Percentiles rank a stretch among this genome's conserved stretches.
phyloP scores from a whole-genome alignment of 2,329 filamentous ascomycete species.

The Colletotrichum tabaci region DNA sequence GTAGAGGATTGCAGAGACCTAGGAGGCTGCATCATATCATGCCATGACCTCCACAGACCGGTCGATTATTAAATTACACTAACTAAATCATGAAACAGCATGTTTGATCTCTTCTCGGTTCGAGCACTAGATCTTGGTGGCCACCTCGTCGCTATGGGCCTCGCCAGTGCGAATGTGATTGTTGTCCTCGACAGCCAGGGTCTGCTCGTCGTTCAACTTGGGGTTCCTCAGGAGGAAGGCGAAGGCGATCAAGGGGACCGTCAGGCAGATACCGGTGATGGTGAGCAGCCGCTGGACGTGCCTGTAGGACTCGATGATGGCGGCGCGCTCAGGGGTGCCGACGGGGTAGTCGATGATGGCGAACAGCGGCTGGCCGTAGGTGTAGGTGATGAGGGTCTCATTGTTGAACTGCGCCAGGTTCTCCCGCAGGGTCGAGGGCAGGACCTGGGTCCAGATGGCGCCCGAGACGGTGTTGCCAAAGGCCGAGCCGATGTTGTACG shows the following conservation, averaged over 20 bases:
- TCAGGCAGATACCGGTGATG: conserved; percentile 65
- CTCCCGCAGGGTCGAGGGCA: conserved; percentile 61
- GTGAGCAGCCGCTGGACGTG: conserved; percentile 62
- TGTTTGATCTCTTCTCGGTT: neutral
- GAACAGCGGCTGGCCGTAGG: conserved; percentile 55
- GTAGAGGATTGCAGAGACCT: neutral
- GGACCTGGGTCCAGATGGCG: conserved; percentile 73
- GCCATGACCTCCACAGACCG: neutral
- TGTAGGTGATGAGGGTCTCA: conserved; percentile 53
- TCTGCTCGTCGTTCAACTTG: conserved; percentile 62
- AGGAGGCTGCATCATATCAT: neutral
- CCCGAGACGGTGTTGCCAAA: conserved; percentile 73
- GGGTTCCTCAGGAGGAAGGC: conserved; percentile 61
- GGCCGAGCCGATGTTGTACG: conserved; percentile 75
- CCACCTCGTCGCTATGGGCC: neutral
- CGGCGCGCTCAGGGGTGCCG: conserved; percentile 59
- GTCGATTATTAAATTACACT: neutral
- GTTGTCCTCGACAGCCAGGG: conserved; percentile 52
- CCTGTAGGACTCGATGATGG: conserved; percentile 61
- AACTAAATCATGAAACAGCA: neutral
- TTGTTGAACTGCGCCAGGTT: conserved; percentile 51
- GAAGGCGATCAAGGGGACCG: conserved; percentile 63
- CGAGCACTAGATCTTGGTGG: conserved; percentile 5
- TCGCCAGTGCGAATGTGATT: conserved; percentile 6
- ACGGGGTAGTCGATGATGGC: conserved; percentile 54